Conservation (phyloP, 1,284 basidiomycete genomes). For the Ganoderma sinense region DNA sequence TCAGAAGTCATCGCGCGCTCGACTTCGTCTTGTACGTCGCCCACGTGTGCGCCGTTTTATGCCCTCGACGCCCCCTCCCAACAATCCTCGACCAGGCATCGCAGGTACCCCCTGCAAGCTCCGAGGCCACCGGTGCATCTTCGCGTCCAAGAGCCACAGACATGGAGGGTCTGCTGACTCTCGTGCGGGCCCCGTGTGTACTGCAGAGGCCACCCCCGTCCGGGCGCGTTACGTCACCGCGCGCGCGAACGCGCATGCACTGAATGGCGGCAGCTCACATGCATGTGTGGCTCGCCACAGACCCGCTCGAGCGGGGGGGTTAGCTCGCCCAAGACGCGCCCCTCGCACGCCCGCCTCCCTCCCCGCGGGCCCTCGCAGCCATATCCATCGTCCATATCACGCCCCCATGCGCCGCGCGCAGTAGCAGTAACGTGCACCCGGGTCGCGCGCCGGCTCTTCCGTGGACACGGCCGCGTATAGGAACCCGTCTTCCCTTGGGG, state of each 20-base stretch:
- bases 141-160: background rate
- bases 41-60: background rate
- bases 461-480: slow-evolving; percentile 14
- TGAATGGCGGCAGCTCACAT: slow-evolving; percentile 19
- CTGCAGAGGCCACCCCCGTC: slow-evolving; percentile 16
- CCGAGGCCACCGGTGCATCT: background rate
- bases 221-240: slow-evolving; percentile 26
- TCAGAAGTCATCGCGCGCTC: slow-evolving; percentile 1
- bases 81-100: background rate
- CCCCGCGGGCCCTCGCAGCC: slow-evolving; percentile 13
- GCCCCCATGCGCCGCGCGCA: background rate
- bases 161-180: slow-evolving; percentile 21
- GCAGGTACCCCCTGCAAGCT: background rate
- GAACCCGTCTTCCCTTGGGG: slow-evolving; percentile 7
- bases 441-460: slow-evolving; percentile 24
- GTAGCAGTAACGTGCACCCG: background rate
- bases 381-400: background rate
- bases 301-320: background rate
- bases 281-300: slow-evolving; percentile 8
- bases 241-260: slow-evolving; percentile 15
- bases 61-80: background rate
- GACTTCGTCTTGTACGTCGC: background rate
- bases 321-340: background rate
- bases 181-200: slow-evolving; percentile 19
- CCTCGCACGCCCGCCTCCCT: slow-evolving; percentile 10